phyloP scores from a whole-genome alignment of 495 filamentous ascomycete species.

The Aspergillus heteromorphus region DNA sequence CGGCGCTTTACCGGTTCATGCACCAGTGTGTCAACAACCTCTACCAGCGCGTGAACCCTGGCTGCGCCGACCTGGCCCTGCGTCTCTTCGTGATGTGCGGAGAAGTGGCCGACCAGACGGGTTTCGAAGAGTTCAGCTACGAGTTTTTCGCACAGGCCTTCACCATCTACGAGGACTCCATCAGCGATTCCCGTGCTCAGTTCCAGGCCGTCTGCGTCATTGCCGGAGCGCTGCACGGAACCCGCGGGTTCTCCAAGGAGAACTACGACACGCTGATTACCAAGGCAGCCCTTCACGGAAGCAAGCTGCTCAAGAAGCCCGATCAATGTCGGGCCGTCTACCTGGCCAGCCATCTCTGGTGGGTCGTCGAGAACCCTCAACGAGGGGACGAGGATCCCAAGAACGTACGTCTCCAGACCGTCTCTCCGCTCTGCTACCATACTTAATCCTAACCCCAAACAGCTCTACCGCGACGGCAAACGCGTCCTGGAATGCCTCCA shows the following conservation, averaged over 20 bases:
- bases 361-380: conserved; percentile 83
- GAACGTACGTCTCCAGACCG: conserved; percentile 67
- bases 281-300: conserved; percentile 92
- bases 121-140: conserved; percentile 92
- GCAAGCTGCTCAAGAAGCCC: conserved; percentile 95
- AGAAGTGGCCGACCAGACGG: conserved; percentile 86
- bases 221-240: conserved; percentile 79
- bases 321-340: conserved; percentile 97
- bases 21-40: conserved; percentile 82
- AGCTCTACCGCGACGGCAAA: conserved; percentile 97
- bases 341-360: conserved; percentile 94
- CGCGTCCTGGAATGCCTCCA: conserved; percentile 94
- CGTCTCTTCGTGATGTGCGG: conserved; percentile 88
- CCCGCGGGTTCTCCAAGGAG: conserved; percentile 84
- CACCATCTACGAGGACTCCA: conserved; percentile 93
- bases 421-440: not conserved
- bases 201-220: conserved; percentile 98
- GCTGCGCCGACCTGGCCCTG: conserved; percentile 77
- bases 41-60: conserved; percentile 77
- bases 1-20: conserved; percentile 89
- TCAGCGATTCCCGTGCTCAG: conserved; percentile 90
- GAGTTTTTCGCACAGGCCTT: conserved; percentile 99
- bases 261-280: conserved; percentile 99
- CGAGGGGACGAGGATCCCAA: conserved; percentile 79
- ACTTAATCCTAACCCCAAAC: not conserved